Evolutionary conservation across 306 rosid species (phyloP).

Genomic region (Trichosanthes truncata): DNA sequence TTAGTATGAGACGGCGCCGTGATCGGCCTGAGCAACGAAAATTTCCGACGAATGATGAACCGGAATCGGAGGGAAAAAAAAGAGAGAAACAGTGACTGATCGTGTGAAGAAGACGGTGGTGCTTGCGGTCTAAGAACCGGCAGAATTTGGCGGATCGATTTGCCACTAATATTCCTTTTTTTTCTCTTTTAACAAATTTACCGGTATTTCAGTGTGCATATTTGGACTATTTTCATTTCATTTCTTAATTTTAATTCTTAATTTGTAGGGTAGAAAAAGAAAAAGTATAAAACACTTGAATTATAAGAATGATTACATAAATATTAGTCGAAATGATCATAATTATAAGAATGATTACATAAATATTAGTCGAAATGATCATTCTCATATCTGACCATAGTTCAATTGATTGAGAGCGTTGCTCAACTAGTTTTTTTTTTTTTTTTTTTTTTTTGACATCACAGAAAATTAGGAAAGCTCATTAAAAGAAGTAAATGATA

Average conservation of each 20-base stretch:
- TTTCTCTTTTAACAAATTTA: background rate
- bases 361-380: too few relatives aligned
- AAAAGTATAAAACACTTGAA: too few relatives aligned
- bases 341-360: too few relatives aligned
- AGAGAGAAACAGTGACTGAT: background rate
- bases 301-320: too few relatives aligned
- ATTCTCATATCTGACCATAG: too few relatives aligned
- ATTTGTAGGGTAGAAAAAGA: background rate
- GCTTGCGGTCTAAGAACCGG: conserved; percentile 3
- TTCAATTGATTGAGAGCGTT: too few relatives aligned
- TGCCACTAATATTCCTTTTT: background rate
- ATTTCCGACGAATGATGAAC: background rate
- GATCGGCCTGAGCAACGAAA: background rate
- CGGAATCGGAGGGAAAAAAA: background rate
- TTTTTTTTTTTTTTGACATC: too few relatives aligned
- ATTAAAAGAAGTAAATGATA: too few relatives aligned
- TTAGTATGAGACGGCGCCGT: background rate
- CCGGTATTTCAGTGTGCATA: background rate
- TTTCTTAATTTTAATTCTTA: background rate
- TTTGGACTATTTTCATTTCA: background rate
- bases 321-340: too few relatives aligned
- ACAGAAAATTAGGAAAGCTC: too few relatives aligned
- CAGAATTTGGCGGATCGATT: conserved; percentile 14
- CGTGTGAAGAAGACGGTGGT: background rate
- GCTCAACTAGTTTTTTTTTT: too few relatives aligned